Percentiles rank a stretch among this genome's conserved stretches.
These are phyloP conservation scores for Psilocybe cyanescens DNA, from an alignment of 768 basidiomycete species.

Conservation along the genomic window DNA sequence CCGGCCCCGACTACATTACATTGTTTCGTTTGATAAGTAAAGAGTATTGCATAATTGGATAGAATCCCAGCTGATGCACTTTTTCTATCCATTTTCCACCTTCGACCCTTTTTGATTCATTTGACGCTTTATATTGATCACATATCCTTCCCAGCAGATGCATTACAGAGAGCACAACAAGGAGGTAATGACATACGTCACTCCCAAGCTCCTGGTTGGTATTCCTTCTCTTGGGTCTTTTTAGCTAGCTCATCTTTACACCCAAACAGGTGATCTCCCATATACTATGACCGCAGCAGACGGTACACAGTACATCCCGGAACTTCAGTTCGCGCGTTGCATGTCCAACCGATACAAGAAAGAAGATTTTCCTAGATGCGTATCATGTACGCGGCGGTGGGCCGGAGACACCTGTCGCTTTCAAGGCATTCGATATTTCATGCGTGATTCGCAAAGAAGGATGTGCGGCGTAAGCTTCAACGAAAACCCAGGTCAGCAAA, in stretches of 20 bases:
- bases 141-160: constrained; percentile 6
- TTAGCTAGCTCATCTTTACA: not conserved
- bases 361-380: constrained; percentile 78
- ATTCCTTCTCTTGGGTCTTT: not conserved
- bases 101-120: not conserved
- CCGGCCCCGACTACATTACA: not conserved
- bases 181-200: not conserved
- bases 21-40: not conserved
- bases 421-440: constrained; percentile 81
- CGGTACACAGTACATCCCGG: constrained; percentile 48
- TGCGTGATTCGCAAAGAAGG: constrained; percentile 60
- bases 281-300: not conserved
- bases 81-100: not conserved
- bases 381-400: constrained; percentile 86
- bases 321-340: constrained; percentile 79
- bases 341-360: constrained; percentile 81
- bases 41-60: not conserved
- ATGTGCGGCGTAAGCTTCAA: constrained; percentile 74
- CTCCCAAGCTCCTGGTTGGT: not conserved
- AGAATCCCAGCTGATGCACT: not conserved
- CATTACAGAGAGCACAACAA: constrained; percentile 16
- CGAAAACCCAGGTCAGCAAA: constrained; percentile 56
- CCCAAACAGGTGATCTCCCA: not conserved
- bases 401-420: constrained; percentile 88
- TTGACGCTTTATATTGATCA: not conserved